phyloP scores from a whole-genome alignment of 768 basidiomycete genomes.

The Cubamyces sp. region DNA sequence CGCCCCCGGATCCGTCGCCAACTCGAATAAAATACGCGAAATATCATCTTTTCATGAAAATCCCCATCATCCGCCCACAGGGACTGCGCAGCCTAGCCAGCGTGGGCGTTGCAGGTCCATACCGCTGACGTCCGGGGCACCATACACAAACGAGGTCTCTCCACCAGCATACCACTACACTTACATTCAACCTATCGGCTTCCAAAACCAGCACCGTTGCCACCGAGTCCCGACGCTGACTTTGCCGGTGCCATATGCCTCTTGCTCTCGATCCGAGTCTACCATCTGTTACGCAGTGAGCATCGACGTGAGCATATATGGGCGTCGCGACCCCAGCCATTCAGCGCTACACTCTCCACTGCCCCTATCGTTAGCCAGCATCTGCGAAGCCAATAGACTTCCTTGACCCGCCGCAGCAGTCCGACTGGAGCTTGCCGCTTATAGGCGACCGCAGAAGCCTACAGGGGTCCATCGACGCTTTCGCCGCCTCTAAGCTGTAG shows the following conservation, averaged over 20 bases:
- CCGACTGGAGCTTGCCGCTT: too few species aligned
- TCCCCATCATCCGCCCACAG: background rate
- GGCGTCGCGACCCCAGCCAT: constrained; percentile 1
- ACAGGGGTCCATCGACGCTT: background rate
- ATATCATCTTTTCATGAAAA: background rate
- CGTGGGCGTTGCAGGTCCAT: too few species aligned
- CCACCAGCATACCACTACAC: background rate
- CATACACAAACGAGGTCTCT: background rate
- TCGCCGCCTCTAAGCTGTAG: background rate
- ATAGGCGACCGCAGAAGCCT: too few species aligned
- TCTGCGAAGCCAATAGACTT: background rate
- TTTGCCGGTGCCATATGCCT: too few species aligned
- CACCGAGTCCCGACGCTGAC: too few species aligned
- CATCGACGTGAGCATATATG: background rate
- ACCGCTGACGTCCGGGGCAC: constrained; percentile 19
- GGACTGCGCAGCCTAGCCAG: background rate
- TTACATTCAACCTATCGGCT: background rate
- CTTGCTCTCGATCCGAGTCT: too few species aligned
- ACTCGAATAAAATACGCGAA: background rate
- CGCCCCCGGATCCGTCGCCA: background rate
- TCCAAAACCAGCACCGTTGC: too few species aligned
- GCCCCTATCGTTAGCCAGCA: constrained; percentile 3
- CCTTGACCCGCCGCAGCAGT: constrained; percentile 20
- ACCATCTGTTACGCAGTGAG: background rate
- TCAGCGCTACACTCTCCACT: background rate